Conservation (phyloP, 148 eudicot genomes). For the Diospyros kaki region DNA sequence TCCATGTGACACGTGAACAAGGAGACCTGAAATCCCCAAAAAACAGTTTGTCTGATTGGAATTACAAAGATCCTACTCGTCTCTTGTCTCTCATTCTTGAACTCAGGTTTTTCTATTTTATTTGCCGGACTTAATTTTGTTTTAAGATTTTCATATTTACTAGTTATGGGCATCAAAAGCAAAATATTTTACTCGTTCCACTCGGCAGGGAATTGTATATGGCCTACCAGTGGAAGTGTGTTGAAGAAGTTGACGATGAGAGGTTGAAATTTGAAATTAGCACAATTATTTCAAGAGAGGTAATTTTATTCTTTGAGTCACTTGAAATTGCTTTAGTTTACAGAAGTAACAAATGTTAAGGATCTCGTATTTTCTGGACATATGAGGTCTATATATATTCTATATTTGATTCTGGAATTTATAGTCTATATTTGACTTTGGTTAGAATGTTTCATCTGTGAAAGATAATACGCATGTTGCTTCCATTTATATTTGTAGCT, state of each 20-base stretch:
- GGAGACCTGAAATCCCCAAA: slow-evolving; percentile 35
- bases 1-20: slow-evolving; percentile 24
- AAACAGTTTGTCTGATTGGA: slow-evolving; percentile 61
- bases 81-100: slow-evolving; percentile 65
- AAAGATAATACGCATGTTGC: too few species aligned
- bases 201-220: slow-evolving; percentile 56
- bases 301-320: slow-evolving; percentile 14
- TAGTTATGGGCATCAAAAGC: not conserved
- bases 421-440: too few species aligned
- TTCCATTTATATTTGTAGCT: too few species aligned
- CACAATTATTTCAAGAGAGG: slow-evolving; percentile 81
- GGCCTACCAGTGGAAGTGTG: slow-evolving; percentile 65
- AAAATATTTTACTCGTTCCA: not conserved
- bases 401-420: too few species aligned
- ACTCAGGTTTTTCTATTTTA: slow-evolving; percentile 48
- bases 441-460: too few species aligned
- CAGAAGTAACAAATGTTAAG: not conserved
- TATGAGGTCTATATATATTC: too few species aligned
- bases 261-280: slow-evolving; percentile 82
- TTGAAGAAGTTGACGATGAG: slow-evolving; percentile 72
- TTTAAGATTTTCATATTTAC: not conserved
- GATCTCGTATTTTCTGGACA: too few species aligned
- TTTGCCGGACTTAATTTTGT: not conserved
- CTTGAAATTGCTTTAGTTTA: not conserved
- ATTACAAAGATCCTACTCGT: slow-evolving; percentile 59